A percentile compares a stretch with the other conserved stretches of the same genome.
These are phyloP conservation scores for Lumnitzera racemosa DNA, from an alignment of 345 rosid genomes.

Conservation along the genomic window DNA sequence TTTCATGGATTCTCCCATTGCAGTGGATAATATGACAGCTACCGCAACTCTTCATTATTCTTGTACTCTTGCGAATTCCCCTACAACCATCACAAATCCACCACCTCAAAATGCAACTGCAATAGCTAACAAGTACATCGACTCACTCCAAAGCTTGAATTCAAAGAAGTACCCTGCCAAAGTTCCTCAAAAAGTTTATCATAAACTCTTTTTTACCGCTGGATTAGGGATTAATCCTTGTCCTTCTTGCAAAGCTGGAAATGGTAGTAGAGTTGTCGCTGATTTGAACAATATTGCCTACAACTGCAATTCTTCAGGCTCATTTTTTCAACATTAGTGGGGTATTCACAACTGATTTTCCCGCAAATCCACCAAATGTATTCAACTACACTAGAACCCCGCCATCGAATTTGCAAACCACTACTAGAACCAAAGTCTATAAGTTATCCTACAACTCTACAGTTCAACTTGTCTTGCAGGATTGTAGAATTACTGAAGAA, in stretches of 20 bases:
- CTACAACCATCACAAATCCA: constrained; percentile 44
- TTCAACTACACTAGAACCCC: constrained; percentile 64
- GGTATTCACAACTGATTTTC: constrained; percentile 84
- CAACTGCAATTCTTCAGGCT: constrained; percentile 64
- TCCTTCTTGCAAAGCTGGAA: constrained; percentile 66
- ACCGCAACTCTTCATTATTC: constrained; percentile 78
- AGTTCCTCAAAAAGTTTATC: constrained; percentile 68
- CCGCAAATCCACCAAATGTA: constrained; percentile 47
- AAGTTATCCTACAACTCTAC: constrained; percentile 59
- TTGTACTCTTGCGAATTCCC: constrained; percentile 49
- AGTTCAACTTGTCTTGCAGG: constrained; percentile 79
- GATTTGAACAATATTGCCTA: constrained; percentile 85
- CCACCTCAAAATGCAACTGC: constrained; percentile 81
- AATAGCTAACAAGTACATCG: constrained; percentile 43
- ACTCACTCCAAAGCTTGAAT: constrained; percentile 67
- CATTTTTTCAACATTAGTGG: constrained; percentile 72
- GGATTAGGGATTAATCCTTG: constrained; percentile 80
- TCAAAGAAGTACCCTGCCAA: constrained; percentile 67
- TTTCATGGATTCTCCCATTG: constrained; percentile 83
- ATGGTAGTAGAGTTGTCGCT: constrained; percentile 75
- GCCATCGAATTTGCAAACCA: constrained; percentile 50
- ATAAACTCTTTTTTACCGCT: constrained; percentile 64
- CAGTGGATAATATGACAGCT: constrained; percentile 79
- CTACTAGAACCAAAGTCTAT: constrained; percentile 54
- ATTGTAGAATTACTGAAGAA: constrained; percentile 4